These are phyloP conservation scores for Beverwykella pulmonaria DNA, from an alignment of 495 filamentous ascomycete genomes.

Conservation along the genomic window DNA sequence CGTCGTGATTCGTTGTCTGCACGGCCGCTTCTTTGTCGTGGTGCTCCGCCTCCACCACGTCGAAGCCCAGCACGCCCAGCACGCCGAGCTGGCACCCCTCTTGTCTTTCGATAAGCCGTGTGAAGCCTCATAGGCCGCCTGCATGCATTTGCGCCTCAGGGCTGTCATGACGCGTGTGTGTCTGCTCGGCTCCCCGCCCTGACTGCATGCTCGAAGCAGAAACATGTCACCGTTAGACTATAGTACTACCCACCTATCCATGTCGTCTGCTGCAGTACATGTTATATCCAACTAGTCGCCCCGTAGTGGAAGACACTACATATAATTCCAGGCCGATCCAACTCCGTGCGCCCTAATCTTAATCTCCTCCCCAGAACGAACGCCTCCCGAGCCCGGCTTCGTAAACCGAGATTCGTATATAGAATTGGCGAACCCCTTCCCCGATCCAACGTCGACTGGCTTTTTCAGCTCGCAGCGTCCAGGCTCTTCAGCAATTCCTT, in stretches of 20 bases:
- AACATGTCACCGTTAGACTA: neutral
- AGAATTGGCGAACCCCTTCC: slow-evolving; percentile 21
- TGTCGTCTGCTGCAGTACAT: neutral
- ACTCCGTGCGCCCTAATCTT: neutral
- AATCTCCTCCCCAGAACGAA: neutral
- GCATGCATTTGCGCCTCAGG: slow-evolving; percentile 13
- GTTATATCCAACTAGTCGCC: neutral
- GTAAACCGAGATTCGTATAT: neutral
- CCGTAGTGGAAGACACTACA: neutral
- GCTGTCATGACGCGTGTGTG: slow-evolving; percentile 26
- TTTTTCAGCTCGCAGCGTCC: neutral
- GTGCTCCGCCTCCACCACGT: slow-evolving; percentile 27
- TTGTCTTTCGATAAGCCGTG: slow-evolving; percentile 11
- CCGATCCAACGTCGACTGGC: neutral
- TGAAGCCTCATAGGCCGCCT: slow-evolving; percentile 17
- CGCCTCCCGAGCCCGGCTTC: too few relatives aligned
- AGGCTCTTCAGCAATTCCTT: neutral
- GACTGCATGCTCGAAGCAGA: slow-evolving; percentile 5
- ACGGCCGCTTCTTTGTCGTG: neutral
- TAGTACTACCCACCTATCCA: too few relatives aligned
- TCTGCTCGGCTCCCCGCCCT: slow-evolving; percentile 25
- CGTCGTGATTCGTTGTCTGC: neutral
- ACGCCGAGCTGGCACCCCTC: neutral
- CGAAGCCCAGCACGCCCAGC: slow-evolving; percentile 18
- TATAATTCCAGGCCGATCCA: neutral